Percentiles rank a stretch among this genome's conserved stretches.
phyloP scores from a whole-genome alignment of 1,139 yeast species.

The Pichia sp. region DNA sequence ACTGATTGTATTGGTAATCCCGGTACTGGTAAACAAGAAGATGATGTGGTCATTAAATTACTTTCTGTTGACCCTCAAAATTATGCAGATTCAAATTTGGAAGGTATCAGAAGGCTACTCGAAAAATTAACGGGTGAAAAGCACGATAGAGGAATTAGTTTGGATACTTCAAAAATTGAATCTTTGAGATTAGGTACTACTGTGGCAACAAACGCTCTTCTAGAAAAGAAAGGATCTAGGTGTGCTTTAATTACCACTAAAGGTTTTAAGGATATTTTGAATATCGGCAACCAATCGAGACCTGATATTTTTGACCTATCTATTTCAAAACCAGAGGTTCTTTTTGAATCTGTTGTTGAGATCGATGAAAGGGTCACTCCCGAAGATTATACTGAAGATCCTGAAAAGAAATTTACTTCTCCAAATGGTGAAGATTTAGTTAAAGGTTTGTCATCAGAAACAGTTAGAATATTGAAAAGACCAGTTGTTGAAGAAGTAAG shows the following conservation, averaged over 20 bases:
- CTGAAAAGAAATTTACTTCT: slow-evolving; percentile 22
- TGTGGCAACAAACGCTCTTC: slow-evolving; percentile 64
- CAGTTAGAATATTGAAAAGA: slow-evolving; percentile 41
- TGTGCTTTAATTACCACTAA: slow-evolving; percentile 58
- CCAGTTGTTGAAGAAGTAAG: slow-evolving; percentile 38
- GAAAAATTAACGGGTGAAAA: slow-evolving; percentile 43
- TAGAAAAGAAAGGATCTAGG: slow-evolving; percentile 58
- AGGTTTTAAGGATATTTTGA: slow-evolving; percentile 54
- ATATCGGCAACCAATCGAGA: slow-evolving; percentile 67
- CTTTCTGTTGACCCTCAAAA: slow-evolving; percentile 82
- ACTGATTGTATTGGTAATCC: slow-evolving; percentile 10
- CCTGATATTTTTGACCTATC: slow-evolving; percentile 60
- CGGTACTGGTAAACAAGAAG: slow-evolving; percentile 1
- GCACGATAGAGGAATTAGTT: slow-evolving; percentile 41
- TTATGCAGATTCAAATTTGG: slow-evolving; percentile 84
- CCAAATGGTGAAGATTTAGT: slow-evolving; percentile 28
- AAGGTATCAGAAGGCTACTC: slow-evolving; percentile 74
- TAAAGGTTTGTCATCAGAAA: slow-evolving; percentile 55
- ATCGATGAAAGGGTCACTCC: slow-evolving; percentile 65
- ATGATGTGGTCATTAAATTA: slow-evolving; percentile 51
- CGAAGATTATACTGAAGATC: slow-evolving; percentile 29
- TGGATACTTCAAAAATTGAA: slow-evolving; percentile 37
- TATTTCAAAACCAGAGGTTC: slow-evolving; percentile 46
- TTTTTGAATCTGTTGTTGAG: slow-evolving; percentile 57
- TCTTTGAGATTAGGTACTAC: slow-evolving; percentile 74